phyloP scores from a whole-genome alignment of 768 basidiomycete genomes.

The Naganishia vaughanmartiniae region DNA sequence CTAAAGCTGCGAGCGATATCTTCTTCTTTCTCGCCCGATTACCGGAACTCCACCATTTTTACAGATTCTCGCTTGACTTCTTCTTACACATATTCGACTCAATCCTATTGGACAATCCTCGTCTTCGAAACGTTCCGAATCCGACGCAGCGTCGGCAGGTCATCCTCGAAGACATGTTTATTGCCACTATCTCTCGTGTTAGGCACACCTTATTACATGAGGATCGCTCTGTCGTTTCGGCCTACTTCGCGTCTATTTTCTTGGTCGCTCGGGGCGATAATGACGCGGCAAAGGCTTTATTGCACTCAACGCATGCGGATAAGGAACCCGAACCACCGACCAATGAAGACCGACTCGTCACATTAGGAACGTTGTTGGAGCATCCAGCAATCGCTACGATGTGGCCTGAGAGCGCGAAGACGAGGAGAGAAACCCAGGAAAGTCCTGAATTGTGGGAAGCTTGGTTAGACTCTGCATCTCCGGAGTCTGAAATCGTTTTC shows the following conservation, averaged over 20 bases:
- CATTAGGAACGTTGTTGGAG: background rate
- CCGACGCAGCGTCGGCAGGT: constrained; percentile 70
- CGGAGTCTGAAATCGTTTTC: background rate
- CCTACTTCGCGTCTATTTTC: background rate
- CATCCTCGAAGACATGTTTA: constrained; percentile 81
- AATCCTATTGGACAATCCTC: constrained; percentile 85
- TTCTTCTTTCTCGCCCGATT: constrained; percentile 97
- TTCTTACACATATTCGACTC: constrained; percentile 99
- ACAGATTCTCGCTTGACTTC: constrained; percentile 94
- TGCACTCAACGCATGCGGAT: background rate
- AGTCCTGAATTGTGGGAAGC: background rate
- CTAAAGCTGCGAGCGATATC: constrained; percentile 91
- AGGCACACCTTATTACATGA: constrained; percentile 83
- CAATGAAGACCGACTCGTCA: background rate
- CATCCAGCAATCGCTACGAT: background rate
- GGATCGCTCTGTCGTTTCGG: constrained; percentile 77
- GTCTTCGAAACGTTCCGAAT: constrained; percentile 75
- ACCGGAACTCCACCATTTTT: constrained; percentile 91
- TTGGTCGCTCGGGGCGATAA: background rate
- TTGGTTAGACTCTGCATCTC: background rate
- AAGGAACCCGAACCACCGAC: background rate
- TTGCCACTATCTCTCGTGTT: constrained; percentile 80
- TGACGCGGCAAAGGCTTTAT: background rate
- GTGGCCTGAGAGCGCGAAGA: background rate
- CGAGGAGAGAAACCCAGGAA: background rate